Evolutionary conservation across 2,329 filamentous ascomycete genomes (phyloP).

Genomic region (Lecanicillium sp.): DNA sequence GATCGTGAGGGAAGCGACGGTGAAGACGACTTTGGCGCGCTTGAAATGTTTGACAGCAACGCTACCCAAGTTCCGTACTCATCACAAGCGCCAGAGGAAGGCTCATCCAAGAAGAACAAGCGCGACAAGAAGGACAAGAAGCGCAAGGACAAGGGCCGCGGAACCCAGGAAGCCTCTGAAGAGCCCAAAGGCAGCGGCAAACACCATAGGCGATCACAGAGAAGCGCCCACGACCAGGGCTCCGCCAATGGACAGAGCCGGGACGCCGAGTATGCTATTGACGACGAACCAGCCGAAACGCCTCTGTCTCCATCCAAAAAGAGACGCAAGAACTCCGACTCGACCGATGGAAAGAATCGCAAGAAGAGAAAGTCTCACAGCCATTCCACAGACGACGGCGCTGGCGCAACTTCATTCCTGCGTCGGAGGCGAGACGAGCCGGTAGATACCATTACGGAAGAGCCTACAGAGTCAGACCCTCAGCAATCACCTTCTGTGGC

Average conservation of each 20-base stretch:
- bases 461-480: constrained; percentile 10
- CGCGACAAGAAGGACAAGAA: constrained; percentile 24
- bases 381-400: constrained; percentile 13
- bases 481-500: constrained; percentile 20
- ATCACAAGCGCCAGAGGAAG: constrained; percentile 15
- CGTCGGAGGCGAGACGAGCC: constrained; percentile 8
- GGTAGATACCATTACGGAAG: constrained; percentile 13
- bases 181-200: neutral
- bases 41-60: constrained; percentile 31
- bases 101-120: constrained; percentile 18
- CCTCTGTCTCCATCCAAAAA: constrained; percentile 14
- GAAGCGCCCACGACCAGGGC: neutral
- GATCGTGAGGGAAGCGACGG: constrained; percentile 14
- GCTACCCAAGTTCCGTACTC: constrained; percentile 21
- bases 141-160: constrained; percentile 12
- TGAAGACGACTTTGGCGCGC: constrained; percentile 24
- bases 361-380: constrained; percentile 24
- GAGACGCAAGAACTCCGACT: constrained; percentile 24
- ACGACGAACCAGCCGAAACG: neutral
- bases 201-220: neutral
- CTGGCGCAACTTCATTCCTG: constrained; percentile 10
- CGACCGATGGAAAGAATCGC: constrained; percentile 20
- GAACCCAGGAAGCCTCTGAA: constrained; percentile 5
- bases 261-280: neutral
- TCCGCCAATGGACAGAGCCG: neutral